Conservation (phyloP, 2,329 filamentous ascomycete genomes). For the Monilinia aucupariae region DNA sequence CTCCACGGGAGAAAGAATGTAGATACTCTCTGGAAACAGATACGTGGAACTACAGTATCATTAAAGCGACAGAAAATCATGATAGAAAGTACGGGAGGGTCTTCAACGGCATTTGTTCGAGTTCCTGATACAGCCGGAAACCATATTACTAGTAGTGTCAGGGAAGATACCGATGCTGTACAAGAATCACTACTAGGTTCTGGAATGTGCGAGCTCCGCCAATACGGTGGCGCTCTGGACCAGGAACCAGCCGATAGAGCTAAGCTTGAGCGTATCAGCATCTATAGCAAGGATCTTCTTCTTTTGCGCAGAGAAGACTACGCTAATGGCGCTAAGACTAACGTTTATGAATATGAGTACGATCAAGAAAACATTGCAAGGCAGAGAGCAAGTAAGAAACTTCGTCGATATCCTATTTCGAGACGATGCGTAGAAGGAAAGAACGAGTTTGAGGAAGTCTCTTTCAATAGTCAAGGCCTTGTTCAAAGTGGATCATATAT, state of each 20-base stretch:
- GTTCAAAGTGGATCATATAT: slow-evolving; percentile 43
- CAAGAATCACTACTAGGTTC: slow-evolving; percentile 7
- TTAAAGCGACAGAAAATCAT: slow-evolving; percentile 36
- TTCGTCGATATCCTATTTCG: slow-evolving; percentile 35
- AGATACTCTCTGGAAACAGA: slow-evolving; percentile 8
- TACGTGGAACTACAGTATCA: slow-evolving; percentile 10
- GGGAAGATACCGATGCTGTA: not conserved
- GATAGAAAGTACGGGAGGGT: slow-evolving; percentile 44
- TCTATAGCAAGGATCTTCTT: slow-evolving; percentile 42
- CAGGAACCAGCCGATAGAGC: slow-evolving; percentile 41
- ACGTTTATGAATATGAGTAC: slow-evolving; percentile 33
- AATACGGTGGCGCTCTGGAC: slow-evolving; percentile 26
- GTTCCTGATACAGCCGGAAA: slow-evolving; percentile 17
- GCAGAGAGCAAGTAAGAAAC: not conserved
- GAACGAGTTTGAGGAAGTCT: slow-evolving; percentile 44
- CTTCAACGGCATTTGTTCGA: slow-evolving; percentile 44
- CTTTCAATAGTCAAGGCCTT: slow-evolving; percentile 38
- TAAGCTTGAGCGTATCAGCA: slow-evolving; percentile 40
- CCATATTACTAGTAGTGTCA: not conserved
- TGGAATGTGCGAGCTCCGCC: slow-evolving; percentile 10
- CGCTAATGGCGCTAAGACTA: slow-evolving; percentile 39
- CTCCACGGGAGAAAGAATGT: slow-evolving; percentile 34
- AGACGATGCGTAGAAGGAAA: slow-evolving; percentile 44
- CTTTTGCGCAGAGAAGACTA: slow-evolving; percentile 34
- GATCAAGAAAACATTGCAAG: not conserved